phyloP scores from a whole-genome alignment of 148 eudicot species.

The Silene conica region DNA sequence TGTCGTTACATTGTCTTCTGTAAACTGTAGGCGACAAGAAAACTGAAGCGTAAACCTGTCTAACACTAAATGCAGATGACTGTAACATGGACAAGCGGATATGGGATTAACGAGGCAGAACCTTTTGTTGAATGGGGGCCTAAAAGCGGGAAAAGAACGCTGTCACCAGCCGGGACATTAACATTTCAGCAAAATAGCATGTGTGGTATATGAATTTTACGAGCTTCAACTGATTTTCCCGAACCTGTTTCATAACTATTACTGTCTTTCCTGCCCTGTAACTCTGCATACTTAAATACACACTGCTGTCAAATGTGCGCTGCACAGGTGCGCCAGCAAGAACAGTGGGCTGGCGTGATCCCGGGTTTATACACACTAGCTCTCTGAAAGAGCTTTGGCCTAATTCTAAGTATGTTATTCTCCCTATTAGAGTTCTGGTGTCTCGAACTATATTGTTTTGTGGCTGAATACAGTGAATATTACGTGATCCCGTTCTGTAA shows the following conservation, averaged over 20 bases:
- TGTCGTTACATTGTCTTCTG: background rate
- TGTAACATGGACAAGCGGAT: constrained; percentile 36
- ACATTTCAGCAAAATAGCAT: constrained; percentile 26
- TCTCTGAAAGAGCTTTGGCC: constrained; percentile 63
- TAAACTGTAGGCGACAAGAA: background rate
- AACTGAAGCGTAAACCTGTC: too few species aligned
- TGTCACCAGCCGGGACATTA: constrained; percentile 32
- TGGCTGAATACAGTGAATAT: too few species aligned
- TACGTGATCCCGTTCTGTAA: background rate
- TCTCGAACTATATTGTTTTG: background rate
- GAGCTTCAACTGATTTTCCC: background rate
- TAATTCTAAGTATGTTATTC: constrained; percentile 36
- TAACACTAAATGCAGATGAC: constrained; percentile 22
- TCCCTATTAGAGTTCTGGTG: background rate
- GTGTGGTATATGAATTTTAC: constrained; percentile 22
- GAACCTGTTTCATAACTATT: background rate
- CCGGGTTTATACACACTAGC: constrained; percentile 58
- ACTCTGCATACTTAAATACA: too few species aligned
- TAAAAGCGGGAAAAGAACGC: background rate
- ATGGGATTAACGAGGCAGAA: constrained; percentile 24
- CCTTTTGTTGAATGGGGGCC: constrained; percentile 31
- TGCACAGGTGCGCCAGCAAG: constrained; percentile 54
- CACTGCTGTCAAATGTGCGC: too few species aligned
- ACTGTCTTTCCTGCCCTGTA: too few species aligned
- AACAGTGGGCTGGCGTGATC: constrained; percentile 72